phyloP scores from a whole-genome alignment of 139 green algal genomes.

The Chlamydomonas schloesseri region DNA sequence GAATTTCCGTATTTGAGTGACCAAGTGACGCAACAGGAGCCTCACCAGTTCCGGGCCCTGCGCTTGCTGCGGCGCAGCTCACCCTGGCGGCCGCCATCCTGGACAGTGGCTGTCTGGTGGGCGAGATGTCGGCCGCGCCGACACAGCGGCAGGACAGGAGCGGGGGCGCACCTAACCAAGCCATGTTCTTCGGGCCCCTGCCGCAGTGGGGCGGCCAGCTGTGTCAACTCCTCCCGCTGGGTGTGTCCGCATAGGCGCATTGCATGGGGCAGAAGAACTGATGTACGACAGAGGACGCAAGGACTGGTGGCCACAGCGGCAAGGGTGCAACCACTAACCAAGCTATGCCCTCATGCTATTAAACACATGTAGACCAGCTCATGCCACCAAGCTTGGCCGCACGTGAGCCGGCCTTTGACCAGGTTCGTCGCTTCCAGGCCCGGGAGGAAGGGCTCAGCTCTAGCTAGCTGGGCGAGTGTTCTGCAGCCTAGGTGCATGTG shows the following conservation, averaged over 20 bases:
- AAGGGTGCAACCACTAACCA: background rate
- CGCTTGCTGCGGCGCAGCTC: conserved; percentile 2
- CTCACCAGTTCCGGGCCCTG: background rate
- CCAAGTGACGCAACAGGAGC: too few species aligned
- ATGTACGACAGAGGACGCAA: too few species aligned
- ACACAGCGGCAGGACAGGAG: background rate
- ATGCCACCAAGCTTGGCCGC: conserved; percentile 2
- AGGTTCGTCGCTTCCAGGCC: background rate
- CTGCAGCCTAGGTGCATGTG: too few species aligned
- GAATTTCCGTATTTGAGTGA: too few species aligned
- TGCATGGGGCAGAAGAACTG: background rate
- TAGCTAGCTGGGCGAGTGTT: too few species aligned
- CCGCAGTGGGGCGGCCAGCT: conserved; percentile 27
- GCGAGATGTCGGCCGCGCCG: background rate
- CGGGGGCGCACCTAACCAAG: conserved; percentile 27
- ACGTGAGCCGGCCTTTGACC: conserved; percentile 15
- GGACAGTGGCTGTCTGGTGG: conserved; percentile 4
- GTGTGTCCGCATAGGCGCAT: background rate
- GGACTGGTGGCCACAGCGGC: background rate
- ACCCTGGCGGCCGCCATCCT: background rate
- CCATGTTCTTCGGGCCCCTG: conserved; percentile 45
- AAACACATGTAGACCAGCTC: conserved; percentile 2
- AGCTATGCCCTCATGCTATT: too few species aligned
- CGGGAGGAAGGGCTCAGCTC: too few species aligned
- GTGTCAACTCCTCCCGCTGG: background rate